Conservation (phyloP, 2,329 filamentous ascomycete species). For the Bimuria novae-zelandiae region DNA sequence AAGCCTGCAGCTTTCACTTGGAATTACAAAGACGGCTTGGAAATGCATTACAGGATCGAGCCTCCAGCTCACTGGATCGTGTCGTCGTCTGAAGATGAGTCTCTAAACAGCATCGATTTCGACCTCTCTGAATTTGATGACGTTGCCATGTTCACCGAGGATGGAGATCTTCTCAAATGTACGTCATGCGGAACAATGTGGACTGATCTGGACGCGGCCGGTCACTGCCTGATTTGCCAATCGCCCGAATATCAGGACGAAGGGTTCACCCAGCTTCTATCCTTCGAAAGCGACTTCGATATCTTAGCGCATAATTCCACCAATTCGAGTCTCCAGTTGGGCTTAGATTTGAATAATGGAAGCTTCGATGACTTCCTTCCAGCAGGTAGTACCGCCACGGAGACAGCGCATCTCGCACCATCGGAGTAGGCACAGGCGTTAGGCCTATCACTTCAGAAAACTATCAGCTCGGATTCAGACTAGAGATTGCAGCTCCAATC, state of each 20-base stretch:
- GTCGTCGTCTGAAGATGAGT: constrained; percentile 20
- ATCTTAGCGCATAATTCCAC: not conserved
- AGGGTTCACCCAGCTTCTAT: not conserved
- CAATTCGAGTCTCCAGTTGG: not conserved
- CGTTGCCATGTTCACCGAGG: constrained; percentile 12
- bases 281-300: constrained; percentile 1
- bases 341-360: too few species aligned
- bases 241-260: not conserved
- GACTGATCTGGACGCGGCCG: constrained; percentile 7
- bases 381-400: not conserved
- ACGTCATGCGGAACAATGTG: constrained; percentile 17
- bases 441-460: too few species aligned
- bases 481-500: too few species aligned
- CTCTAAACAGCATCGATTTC: constrained; percentile 21
- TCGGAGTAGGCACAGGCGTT: too few species aligned
- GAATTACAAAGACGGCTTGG: constrained; percentile 16
- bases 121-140: constrained; percentile 20
- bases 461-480: too few species aligned
- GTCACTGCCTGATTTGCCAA: constrained; percentile 9
- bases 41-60: constrained; percentile 25
- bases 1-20: constrained; percentile 26
- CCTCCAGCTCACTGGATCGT: constrained; percentile 21
- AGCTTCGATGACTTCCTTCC: not conserved
- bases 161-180: constrained; percentile 20
- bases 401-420: too few species aligned